Evolutionary conservation across 495 filamentous ascomycete species (phyloP).

Genomic region (Talaromyces trachyspermus): DNA sequence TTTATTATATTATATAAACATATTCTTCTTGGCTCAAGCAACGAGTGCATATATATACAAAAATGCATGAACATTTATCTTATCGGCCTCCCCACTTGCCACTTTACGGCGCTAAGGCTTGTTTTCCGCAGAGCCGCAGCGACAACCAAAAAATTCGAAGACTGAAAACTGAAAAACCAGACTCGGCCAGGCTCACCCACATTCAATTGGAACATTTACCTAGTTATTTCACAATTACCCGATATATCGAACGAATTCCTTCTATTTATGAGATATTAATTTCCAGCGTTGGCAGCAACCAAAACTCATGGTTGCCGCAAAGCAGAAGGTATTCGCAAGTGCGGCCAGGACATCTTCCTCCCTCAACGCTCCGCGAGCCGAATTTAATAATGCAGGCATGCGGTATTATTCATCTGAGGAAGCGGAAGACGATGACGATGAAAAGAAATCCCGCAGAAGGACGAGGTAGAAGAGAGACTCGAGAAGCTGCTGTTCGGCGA

Average conservation of each 20-base stretch:
- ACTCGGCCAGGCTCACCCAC: too few relatives aligned
- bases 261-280: too few relatives aligned
- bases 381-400: slow-evolving; percentile 26
- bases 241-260: too few relatives aligned
- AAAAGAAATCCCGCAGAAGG: slow-evolving; percentile 54
- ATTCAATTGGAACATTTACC: background rate
- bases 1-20: too few relatives aligned
- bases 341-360: slow-evolving; percentile 2
- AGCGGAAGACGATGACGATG: slow-evolving; percentile 26
- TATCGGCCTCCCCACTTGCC: slow-evolving; percentile 3
- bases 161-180: too few relatives aligned
- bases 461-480: slow-evolving; percentile 73
- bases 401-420: slow-evolving; percentile 7
- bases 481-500: slow-evolving; percentile 84
- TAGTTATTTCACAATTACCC: too few relatives aligned
- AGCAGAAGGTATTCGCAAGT: slow-evolving; percentile 23
- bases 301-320: slow-evolving; percentile 14
- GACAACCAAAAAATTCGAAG: slow-evolving; percentile 3
- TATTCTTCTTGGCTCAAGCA: background rate
- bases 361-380: slow-evolving; percentile 2
- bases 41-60: slow-evolving; percentile 2
- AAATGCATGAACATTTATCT: background rate
- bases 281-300: background rate
- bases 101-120: background rate
- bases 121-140: slow-evolving; percentile 8